Evolutionary conservation across 305 asterid genomes (phyloP), one percentile per base, ranked within the genome.

Genomic region (Fraxinus baroniana): DNA sequence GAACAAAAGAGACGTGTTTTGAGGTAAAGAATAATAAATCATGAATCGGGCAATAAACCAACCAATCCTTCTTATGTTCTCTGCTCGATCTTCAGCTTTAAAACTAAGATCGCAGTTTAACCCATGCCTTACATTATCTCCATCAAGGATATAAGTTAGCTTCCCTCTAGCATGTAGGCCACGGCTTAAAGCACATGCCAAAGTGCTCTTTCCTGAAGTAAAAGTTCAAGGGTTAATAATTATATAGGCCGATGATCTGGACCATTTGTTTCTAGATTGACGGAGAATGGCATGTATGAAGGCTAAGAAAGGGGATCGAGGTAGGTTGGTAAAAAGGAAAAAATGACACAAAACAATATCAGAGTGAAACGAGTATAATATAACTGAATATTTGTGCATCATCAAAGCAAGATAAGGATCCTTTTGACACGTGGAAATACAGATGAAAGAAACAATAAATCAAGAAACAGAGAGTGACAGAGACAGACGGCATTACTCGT

Each of bases 81-180:
- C 99, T 74, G 91, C 90, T 82, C 99, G 93, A 86, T 97, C 99
- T 87, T 95, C 97, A 84, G 98, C 91, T 88, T 87, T 91, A 83
- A 97, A 97, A 87, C 94, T 89, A 78, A 97, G 97, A 86, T 97
- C 97, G 13, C 93, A 80, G 82, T 92, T 94, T 79, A 97, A 90
- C 84, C 99, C 99, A 84, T 97, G 98, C 77, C 98, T 92, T 84
- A 97, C 95, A 84, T 97, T 97, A 84, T 97, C 99, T 83, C 99
- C 98, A 87, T 97, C 98, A 82, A 97, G 98, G 87, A 94, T 83
- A 83, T 97, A 97, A 4, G 93, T 83, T 41, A 93, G 96, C 90
- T 92, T 97, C 83, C 99, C 98, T 87, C 93, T 91, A 79, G 96
- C 95, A 86, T 93, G 98, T 79, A 97, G 87, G 79, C 93, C 89